Percentiles rank a stretch among this genome's conserved stretches.
phyloP scores from a whole-genome alignment of 108 stramenopile species.

The Conticribra guillardii region DNA sequence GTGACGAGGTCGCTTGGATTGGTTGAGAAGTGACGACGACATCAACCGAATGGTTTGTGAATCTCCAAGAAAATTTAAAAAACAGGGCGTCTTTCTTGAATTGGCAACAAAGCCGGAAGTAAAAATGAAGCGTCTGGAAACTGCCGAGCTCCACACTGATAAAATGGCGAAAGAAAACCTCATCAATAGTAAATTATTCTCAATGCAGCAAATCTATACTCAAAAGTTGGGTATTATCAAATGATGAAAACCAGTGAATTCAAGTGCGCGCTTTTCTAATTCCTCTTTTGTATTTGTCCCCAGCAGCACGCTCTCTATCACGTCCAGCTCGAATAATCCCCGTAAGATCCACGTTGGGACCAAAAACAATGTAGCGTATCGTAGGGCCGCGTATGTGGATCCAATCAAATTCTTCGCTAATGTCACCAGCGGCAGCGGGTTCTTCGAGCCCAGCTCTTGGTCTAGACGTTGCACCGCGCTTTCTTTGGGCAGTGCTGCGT shows the following conservation, averaged over 20 bases:
- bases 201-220: not conserved
- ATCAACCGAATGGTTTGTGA: no score
- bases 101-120: not conserved
- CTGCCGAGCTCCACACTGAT: conserved; percentile 14
- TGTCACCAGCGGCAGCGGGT: not conserved
- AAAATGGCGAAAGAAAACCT: conserved; percentile 8
- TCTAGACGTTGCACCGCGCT: not conserved
- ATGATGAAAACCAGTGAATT: not conserved
- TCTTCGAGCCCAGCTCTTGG: no score
- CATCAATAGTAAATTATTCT: not conserved
- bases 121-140: not conserved
- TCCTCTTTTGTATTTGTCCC: conserved; percentile 66
- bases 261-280: conserved; percentile 48
- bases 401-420: conserved; percentile 19
- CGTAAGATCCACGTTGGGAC: conserved; percentile 62
- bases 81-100: no score
- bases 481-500: not conserved
- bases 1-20: no score
- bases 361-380: conserved; percentile 83
- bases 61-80: no score
- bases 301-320: conserved; percentile 66
- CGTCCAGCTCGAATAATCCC: conserved; percentile 45
- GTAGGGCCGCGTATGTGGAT: conserved; percentile 70
- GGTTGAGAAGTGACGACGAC: no score
- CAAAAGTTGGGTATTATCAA: no score